Percentiles rank a stretch among this genome's conserved stretches.
Evolutionary conservation across 805 yeast species (phyloP).

Genomic region (Jamesozyma gamospora): DNA sequence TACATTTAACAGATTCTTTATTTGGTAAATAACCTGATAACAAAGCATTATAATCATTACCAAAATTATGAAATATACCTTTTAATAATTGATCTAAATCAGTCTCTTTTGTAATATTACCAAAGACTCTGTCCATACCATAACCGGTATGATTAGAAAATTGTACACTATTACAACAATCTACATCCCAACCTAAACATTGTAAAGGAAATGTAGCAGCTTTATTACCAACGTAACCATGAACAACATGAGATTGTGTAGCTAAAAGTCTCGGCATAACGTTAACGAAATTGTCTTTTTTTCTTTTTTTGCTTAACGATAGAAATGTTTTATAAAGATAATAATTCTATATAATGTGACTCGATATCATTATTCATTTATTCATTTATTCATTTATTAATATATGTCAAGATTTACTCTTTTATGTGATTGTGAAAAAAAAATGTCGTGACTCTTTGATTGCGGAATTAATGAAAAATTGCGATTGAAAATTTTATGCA

Average conservation of each 20-base stretch:
- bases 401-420: no score
- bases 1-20: slow-evolving; percentile 36
- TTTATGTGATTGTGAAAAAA: no score
- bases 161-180: slow-evolving; percentile 77
- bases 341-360: no score
- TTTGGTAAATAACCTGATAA: slow-evolving; percentile 65
- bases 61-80: slow-evolving; percentile 31
- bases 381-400: no score
- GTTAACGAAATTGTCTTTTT: no score
- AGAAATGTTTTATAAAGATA: no score
- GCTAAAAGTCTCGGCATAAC: slow-evolving; percentile 16
- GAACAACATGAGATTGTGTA: slow-evolving; percentile 80
- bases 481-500: no score
- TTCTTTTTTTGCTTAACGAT: not conserved
- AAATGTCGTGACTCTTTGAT: no score
- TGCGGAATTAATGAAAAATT: no score
- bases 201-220: slow-evolving; percentile 90
- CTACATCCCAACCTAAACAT: slow-evolving; percentile 85
- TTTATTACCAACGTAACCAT: slow-evolving; percentile 90
- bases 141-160: slow-evolving; percentile 91
- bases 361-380: no score
- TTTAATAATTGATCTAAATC: slow-evolving; percentile 32
- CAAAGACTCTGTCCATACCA: slow-evolving; percentile 31
- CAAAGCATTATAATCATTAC: slow-evolving; percentile 39
- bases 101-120: slow-evolving; percentile 35